phyloP scores from a whole-genome alignment of 371 early-diverging fungal species.

The Lichtheimia corymbifera region DNA sequence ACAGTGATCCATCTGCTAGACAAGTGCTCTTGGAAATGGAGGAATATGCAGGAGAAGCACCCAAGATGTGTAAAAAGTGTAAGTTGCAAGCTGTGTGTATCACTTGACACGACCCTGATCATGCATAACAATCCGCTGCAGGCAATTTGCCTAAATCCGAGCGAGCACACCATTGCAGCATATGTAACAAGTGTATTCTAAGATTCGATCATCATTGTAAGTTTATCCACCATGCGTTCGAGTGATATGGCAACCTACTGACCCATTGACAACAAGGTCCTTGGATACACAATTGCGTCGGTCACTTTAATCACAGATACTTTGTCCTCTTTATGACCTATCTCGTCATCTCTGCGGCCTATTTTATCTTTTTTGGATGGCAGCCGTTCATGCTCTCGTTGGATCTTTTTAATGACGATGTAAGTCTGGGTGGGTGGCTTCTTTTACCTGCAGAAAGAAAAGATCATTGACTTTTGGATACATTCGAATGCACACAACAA shows the following conservation, averaged over 20 bases:
- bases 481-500: too few relatives aligned
- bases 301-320: constrained; percentile 81
- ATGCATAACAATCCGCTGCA: constrained; percentile 14
- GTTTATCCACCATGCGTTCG: constrained; percentile 5
- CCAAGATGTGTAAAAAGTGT: constrained; percentile 2
- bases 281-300: constrained; percentile 86
- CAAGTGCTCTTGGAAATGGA: constrained; percentile 1
- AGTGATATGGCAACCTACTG: neutral
- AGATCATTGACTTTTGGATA: neutral
- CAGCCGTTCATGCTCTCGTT: constrained; percentile 59
- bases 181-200: constrained; percentile 83
- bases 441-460: neutral
- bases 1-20: neutral
- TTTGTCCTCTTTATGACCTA: constrained; percentile 80
- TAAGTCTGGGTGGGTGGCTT: constrained; percentile 23
- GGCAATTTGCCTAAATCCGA: constrained; percentile 81
- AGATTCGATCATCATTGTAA: constrained; percentile 72
- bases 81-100: neutral
- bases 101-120: too few relatives aligned
- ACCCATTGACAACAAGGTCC: constrained; percentile 38
- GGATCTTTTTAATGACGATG: constrained; percentile 45
- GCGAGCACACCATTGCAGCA: constrained; percentile 91
- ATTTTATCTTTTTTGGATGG: constrained; percentile 66
- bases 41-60: neutral
- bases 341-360: constrained; percentile 58